Conservation (phyloP, 2,329 filamentous ascomycete species). For the Sclerotinia minor region DNA sequence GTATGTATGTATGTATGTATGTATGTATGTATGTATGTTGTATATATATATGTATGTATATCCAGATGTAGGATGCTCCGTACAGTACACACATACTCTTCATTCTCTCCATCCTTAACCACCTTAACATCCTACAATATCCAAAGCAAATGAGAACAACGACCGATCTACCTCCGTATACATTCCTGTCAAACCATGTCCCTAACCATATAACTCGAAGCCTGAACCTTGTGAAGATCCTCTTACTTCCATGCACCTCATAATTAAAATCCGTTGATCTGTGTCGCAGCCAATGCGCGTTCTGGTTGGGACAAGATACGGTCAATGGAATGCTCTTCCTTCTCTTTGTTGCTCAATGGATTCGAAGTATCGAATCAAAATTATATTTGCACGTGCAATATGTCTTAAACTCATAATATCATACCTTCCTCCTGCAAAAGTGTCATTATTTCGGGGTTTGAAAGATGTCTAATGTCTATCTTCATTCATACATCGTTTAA, state of each 20-base stretch:
- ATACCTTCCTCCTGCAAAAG: too few species aligned
- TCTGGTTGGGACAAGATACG: conserved; percentile 6
- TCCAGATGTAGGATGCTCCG: not conserved
- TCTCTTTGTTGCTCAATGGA: not conserved
- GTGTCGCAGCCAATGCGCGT: conserved; percentile 8
- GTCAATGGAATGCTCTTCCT: not conserved
- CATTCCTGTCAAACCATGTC: not conserved
- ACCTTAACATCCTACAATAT: not conserved
- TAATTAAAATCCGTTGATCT: conserved; percentile 2
- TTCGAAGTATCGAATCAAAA: not conserved
- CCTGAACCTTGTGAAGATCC: conserved; percentile 21
- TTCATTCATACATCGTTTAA: not conserved
- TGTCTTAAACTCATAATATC: not conserved
- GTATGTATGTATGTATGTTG: too few species aligned
- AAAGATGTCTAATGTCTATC: not conserved
- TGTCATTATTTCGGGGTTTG: not conserved
- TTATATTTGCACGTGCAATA: not conserved
- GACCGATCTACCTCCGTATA: not conserved
- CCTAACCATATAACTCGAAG: not conserved
- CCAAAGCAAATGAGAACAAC: not conserved
- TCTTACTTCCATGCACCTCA: not conserved
- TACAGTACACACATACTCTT: too few species aligned
- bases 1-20: too few species aligned
- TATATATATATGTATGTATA: too few species aligned
- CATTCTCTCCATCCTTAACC: not conserved